Base-by-base conservation (phyloP, 2,329 filamentous ascomycete species). In the Mycosphaerella arachidis region DNA sequence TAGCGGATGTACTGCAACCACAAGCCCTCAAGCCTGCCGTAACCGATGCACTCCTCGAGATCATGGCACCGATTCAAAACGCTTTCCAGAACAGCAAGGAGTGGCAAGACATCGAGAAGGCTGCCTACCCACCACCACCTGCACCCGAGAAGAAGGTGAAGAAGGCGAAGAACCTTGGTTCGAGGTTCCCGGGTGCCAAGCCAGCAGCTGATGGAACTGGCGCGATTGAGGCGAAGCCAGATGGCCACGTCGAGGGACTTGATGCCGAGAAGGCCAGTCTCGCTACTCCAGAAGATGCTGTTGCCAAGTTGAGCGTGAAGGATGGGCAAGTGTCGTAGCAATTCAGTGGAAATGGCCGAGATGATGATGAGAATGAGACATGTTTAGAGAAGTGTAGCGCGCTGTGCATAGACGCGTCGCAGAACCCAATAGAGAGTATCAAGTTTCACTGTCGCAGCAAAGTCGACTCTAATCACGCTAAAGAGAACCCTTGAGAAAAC, bases 11-110 rank as follows among this genome's bases (percentile, higher is more conserved):
- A 1, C 66, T 73, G 27, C 66, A 68, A 50, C 94, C 94, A 0
- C 92, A 97, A 79, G 78, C 89, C 12, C 81, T 97, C 55, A 97
- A 99, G 79, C 83, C 87, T n/a, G 91, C 90, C 10, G 86, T 95
- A 6, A 84, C 89, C 5, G 82, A 85, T 55, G 90, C 86, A 9
- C 82, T 99, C 20, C 86, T 85, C 66, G 81, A 83, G 43, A 82
- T 97, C 12, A 81, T 96, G 59, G 85, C 82, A 1, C 91, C 93
- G 1, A 93, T 99, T 61, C 86, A 88, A 66, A 82, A 80, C 3
- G 87, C 87, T 6, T 97, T 85, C 77, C 78, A 89, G 63, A 83
- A 81, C 0, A 88, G 84, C 0, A 70, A 82, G 31, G 91, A 92
- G 70, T 97, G 92, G 92, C 88, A 96, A 77, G 85, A 86, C 59